Evolutionary conservation across 192 early-diverging fungal genomes (phyloP).

Genomic region (Coemansia sp.): DNA sequence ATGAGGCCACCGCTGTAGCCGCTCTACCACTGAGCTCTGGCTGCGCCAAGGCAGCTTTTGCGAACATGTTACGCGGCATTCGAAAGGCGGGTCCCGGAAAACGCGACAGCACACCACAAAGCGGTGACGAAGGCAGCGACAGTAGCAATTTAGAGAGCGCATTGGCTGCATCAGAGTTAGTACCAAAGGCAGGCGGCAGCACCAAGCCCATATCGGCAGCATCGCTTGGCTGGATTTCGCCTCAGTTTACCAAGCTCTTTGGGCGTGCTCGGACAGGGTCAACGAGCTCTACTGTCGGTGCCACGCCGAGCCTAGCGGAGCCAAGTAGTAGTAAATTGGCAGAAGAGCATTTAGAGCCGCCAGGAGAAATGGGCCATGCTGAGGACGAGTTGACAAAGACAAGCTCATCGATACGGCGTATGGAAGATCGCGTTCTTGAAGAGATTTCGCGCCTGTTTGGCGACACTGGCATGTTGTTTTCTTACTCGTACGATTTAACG

Average conservation of each 20-base stretch:
- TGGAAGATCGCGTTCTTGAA: constrained; percentile 48
- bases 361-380: background rate
- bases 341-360: background rate
- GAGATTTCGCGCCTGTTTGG: constrained; percentile 44
- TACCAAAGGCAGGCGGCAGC: background rate
- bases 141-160: background rate
- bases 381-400: background rate
- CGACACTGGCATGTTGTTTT: constrained; percentile 45
- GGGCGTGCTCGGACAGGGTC: constrained; percentile 14
- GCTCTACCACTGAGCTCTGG: constrained; percentile 40
- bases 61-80: constrained; percentile 6
- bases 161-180: background rate
- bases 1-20: constrained; percentile 23
- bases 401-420: constrained; percentile 26
- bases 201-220: background rate
- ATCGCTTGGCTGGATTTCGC: constrained; percentile 34
- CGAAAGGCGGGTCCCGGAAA: background rate
- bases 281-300: background rate
- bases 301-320: background rate
- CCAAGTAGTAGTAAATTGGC: background rate
- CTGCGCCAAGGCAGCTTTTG: constrained; percentile 16
- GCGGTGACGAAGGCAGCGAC: background rate
- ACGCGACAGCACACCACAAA: background rate
- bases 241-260: constrained; percentile 46
- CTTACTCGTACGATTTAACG: constrained; percentile 47